Conservation (phyloP, 768 basidiomycete species). For the Auricularia sp. region DNA sequence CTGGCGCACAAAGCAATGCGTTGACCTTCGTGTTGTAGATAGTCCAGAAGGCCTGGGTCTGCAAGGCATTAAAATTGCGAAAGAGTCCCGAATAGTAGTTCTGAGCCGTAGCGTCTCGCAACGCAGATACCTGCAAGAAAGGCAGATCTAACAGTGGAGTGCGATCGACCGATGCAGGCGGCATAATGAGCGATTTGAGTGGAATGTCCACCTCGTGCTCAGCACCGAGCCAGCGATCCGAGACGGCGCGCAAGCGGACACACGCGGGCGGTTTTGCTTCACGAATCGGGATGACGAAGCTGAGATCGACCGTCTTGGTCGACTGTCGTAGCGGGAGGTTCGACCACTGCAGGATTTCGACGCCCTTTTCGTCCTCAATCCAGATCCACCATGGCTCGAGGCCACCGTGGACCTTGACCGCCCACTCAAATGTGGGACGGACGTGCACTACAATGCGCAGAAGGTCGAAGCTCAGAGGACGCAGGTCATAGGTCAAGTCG, state of each 20-base stretch:
- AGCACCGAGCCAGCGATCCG: constrained; percentile 89
- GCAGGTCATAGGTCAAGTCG: constrained; percentile 53
- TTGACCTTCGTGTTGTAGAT: constrained; percentile 57
- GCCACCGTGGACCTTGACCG: constrained; percentile 55
- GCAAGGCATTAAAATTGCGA: constrained; percentile 67
- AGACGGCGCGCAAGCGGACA: constrained; percentile 68
- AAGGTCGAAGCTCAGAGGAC: constrained; percentile 76
- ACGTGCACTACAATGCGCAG: constrained; percentile 64
- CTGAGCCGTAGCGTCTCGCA: constrained; percentile 38
- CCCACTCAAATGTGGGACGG: constrained; percentile 71
- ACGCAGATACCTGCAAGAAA: constrained; percentile 48
- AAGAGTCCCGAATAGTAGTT: constrained; percentile 36
- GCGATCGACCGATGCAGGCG: constrained; percentile 42
- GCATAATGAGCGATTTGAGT: constrained; percentile 69
- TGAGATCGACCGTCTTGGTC: constrained; percentile 47
- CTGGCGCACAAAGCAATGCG: constrained; percentile 66
- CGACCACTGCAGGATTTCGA: constrained; percentile 71
- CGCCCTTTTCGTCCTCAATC: constrained; percentile 79
- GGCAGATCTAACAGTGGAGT: constrained; percentile 64
- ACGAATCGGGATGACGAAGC: constrained; percentile 74
- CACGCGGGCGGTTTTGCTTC: constrained; percentile 46
- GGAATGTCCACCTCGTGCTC: constrained; percentile 61
- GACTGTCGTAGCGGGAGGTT: constrained; percentile 62
- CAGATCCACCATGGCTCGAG: constrained; percentile 91
- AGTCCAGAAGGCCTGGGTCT: constrained; percentile 85